A percentile compares a stretch with the other conserved stretches of the same genome.
These are phyloP conservation scores for Rhododendron simsii DNA, from an alignment of 148 eudicot genomes.

Conservation along the genomic window DNA sequence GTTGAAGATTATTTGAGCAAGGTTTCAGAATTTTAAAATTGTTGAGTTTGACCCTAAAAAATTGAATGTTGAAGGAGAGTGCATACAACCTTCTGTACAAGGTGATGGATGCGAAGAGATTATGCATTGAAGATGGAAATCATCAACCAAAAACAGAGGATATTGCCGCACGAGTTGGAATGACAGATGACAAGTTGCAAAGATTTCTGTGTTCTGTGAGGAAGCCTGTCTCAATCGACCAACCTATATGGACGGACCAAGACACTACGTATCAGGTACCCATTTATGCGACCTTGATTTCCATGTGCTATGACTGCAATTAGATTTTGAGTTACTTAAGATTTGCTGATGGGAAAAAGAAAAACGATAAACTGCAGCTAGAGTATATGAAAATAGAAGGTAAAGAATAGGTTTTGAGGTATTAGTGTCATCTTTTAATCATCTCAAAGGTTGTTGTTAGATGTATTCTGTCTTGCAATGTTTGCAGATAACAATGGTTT, in stretches of 20 bases:
- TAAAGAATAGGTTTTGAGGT: not conserved
- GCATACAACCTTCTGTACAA: constrained; percentile 68
- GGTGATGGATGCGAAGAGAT: constrained; percentile 63
- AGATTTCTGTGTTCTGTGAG: constrained; percentile 44
- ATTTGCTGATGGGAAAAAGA: not conserved
- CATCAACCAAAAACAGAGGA: constrained; percentile 62
- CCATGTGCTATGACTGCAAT: not conserved
- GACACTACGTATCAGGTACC: constrained; percentile 75
- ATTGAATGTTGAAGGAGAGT: constrained; percentile 54
- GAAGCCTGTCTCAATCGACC: constrained; percentile 72
- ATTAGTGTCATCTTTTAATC: not conserved
- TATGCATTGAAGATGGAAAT: constrained; percentile 58
- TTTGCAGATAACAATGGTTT: not conserved
- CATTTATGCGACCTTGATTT: constrained; percentile 10
- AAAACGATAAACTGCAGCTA: not conserved
- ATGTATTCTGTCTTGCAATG: not conserved
- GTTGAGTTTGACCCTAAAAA: not conserved
- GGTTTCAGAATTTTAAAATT: not conserved
- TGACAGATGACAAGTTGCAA: constrained; percentile 66
- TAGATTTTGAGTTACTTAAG: not conserved
- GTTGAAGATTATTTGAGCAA: not conserved
- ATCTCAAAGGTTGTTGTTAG: not conserved
- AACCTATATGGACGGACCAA: constrained; percentile 67
- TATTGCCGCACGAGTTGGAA: constrained; percentile 64
- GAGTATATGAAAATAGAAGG: not conserved